Percentiles rank a stretch among this genome's conserved stretches.
phyloP scores from a whole-genome alignment of 1,139 yeast species.

The Geotrichum citri-aurantii region DNA sequence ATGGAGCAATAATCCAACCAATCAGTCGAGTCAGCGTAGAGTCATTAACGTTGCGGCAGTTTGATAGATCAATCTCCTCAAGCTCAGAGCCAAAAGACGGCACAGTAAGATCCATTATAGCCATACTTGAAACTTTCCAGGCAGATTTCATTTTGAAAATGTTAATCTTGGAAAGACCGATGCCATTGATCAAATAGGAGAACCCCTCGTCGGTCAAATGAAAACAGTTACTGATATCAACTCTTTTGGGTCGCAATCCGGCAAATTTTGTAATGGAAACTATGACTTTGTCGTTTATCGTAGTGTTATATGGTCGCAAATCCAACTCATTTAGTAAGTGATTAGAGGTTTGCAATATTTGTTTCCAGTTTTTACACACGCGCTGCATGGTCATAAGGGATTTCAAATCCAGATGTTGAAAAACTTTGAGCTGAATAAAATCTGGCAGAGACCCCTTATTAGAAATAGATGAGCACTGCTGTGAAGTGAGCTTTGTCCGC shows the following conservation, averaged over 20 bases:
- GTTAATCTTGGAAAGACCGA: conserved; percentile 57
- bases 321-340: conserved; percentile 48
- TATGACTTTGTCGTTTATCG: conserved; percentile 54
- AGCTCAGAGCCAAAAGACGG: conserved; percentile 57
- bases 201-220: conserved; percentile 74
- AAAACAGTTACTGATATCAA: conserved; percentile 67
- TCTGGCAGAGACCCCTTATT: conserved; percentile 57
- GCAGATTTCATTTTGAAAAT: conserved; percentile 57
- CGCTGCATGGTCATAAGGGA: conserved; percentile 52
- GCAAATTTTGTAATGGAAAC: conserved; percentile 60
- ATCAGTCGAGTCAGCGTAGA: conserved; percentile 61
- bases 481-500: conserved; percentile 32
- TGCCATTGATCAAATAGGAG: conserved; percentile 60
- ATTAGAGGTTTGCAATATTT: conserved; percentile 53
- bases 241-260: conserved; percentile 56
- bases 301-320: conserved; percentile 54
- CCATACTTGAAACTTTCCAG: conserved; percentile 77
- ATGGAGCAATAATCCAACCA: conserved; percentile 43
- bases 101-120: conserved; percentile 68
- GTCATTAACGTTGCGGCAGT: conserved; percentile 69
- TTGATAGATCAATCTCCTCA: conserved; percentile 58
- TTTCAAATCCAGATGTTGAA: conserved; percentile 49
- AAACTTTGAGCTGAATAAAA: conserved; percentile 47
- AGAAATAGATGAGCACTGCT: conserved; percentile 54
- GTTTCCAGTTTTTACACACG: conserved; percentile 63